Evolutionary conservation across 306 rosid genomes (phyloP), one percentile per base, ranked within the genome.

Genomic region (Sesbania bispinosa): DNA sequence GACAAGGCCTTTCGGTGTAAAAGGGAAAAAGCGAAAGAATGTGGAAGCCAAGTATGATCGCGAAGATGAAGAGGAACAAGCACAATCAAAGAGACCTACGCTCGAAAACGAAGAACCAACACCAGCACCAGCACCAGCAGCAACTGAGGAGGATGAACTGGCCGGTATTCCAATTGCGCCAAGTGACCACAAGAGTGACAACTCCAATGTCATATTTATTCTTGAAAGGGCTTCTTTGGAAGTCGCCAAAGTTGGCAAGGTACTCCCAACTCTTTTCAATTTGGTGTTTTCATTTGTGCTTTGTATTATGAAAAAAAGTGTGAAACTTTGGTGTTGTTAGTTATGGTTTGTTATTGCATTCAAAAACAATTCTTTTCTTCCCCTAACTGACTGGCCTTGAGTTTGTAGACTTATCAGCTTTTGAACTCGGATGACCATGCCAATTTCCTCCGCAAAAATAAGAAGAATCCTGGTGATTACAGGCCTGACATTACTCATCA

Each of bases 171-270:
- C 81, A 39, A 77, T 62, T 70, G 35, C 51, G 1, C 77, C 67
- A 0, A 20, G 4, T 3, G 73, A 62, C 2, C 39, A 29, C 0
- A 42, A 69, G 10, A 41, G n/a, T n/a, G 63, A 66, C 27, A 82
- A 48, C 15, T 78, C 89, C 10, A 85, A 84, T 41, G 89, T 84
- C 11, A 78, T 84, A 29, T 93, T 88, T 60, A 62, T 93, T 55
- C 98, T 93, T 10, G 97, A 93, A 83, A 90, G 53, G 77, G 96
- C 98, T 87, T 88, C 86, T 64, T 54, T 88, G 76, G 93, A 93
- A 80, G 88, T 87, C 24, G 97, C 87, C 67, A 90, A 90, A 83
- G 97, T 90, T 30, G 98, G 98, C 71, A 93, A 90, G 96, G 98
- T 93, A 65, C 14, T 23, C 5, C 4, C 3, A 16, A 16, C 32